Evolutionary conservation across 164 flowering plant genomes (phyloP).

Genomic region (Umbellularia californica): DNA sequence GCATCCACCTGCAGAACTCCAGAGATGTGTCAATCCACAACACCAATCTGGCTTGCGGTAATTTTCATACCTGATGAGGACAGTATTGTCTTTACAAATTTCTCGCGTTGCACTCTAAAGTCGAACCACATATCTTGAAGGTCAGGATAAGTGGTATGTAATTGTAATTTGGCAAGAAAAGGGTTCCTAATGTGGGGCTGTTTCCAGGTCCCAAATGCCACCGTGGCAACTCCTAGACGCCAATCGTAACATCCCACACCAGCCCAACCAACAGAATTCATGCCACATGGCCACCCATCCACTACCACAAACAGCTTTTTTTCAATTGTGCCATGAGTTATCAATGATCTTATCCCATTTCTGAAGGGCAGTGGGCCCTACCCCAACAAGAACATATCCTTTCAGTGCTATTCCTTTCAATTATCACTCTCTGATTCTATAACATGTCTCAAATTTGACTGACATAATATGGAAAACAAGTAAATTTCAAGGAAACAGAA

Average conservation of each 20-base stretch:
- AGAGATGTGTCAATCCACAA: constrained; percentile 25
- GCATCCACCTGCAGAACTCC: constrained; percentile 46
- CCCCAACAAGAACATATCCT: background rate
- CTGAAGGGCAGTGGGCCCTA: background rate
- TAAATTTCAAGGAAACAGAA: background rate
- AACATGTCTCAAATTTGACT: background rate
- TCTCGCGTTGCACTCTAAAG: background rate
- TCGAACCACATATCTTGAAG: background rate
- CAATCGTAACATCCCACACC: background rate
- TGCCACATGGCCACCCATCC: background rate
- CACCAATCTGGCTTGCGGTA: constrained; percentile 38
- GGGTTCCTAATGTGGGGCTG: background rate
- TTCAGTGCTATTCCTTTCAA: background rate
- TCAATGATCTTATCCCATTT: constrained; percentile 8
- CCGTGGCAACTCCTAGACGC: background rate
- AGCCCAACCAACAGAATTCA: background rate
- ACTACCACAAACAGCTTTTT: background rate
- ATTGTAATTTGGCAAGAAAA: background rate
- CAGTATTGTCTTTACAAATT: background rate
- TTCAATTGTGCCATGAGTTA: constrained; percentile 3
- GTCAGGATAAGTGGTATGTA: background rate
- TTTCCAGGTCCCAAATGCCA: background rate
- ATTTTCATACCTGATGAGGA: constrained; percentile 1
- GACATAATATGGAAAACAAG: background rate
- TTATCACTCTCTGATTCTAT: background rate